Conservation (phyloP, 1,284 basidiomycete species). For the Ganoderma lucidum region DNA sequence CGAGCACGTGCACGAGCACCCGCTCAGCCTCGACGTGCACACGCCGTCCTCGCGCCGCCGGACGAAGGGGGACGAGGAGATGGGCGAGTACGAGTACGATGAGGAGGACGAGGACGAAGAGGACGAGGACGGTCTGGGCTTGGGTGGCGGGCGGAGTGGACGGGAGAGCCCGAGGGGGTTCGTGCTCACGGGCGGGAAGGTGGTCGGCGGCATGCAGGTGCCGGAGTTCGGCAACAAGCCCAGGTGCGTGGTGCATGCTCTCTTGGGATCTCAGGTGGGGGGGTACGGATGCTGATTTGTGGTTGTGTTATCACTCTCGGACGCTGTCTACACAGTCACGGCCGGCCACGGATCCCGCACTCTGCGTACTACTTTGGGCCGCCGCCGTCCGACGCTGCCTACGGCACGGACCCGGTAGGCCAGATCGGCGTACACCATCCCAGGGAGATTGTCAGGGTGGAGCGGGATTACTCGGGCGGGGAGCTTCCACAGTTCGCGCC, state of each 20-base stretch:
- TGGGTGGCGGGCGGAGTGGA: constrained; percentile 18
- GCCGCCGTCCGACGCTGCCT: constrained; percentile 75
- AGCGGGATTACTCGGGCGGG: constrained; percentile 84
- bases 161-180: constrained; percentile 29
- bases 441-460: constrained; percentile 84
- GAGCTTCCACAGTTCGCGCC: constrained; percentile 84
- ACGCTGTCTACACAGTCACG: neutral
- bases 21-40: constrained; percentile 46
- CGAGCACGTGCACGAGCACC: constrained; percentile 36
- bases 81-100: constrained; percentile 2
- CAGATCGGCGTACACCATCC: constrained; percentile 84
- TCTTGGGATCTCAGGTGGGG: too few relatives aligned
- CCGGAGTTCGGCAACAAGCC: constrained; percentile 32
- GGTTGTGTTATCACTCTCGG: too few relatives aligned
- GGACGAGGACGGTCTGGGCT: constrained; percentile 3
- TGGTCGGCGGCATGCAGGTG: constrained; percentile 32
- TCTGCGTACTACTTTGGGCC: constrained; percentile 88
- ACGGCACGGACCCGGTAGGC: constrained; percentile 78
- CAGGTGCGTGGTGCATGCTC: constrained; percentile 19
- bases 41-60: constrained; percentile 63
- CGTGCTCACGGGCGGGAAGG: constrained; percentile 25
- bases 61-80: constrained; percentile 46
- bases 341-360: constrained; percentile 66
- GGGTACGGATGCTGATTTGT: neutral
- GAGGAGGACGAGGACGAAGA: neutral